Evolutionary conservation across 805 yeast species (phyloP), one percentile per base, ranked within the genome.

Genomic region (Starmerella ratchasimensis): DNA sequence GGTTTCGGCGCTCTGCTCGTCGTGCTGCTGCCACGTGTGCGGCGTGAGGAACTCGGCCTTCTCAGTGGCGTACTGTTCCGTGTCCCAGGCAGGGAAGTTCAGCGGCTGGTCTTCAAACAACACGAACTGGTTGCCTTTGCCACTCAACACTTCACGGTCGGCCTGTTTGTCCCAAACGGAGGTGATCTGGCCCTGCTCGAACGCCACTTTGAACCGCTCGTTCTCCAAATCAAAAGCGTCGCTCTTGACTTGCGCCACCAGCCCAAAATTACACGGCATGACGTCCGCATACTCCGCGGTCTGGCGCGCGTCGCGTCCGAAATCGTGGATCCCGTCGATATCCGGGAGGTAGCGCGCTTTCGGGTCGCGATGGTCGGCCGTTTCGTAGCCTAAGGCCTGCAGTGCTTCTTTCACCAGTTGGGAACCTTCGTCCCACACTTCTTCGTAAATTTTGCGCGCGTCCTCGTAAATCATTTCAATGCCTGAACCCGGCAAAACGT

Each of bases 1-100:
- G 7, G 41, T 23, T 23, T 39, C 40, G 3, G 37, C 45, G n/a
- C 29, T 27, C 3, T 26, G 31, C 9, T 34, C 38, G 20, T 33
- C 39, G 21, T 29, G 40, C 24, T 32, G 24, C 13, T 31, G 34
- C 48, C 48, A 45, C 15, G 17, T 17, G 22, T 10, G 5, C 10
- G 51, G 45, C 21, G n/a, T 24, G 3, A 76, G 56, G 46, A 74
- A 72, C 38, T 62, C 63, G 53, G 69, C 73, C 52, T 78, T 83
- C 50, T 78, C 82, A 40, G 82, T 68, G 0, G 94, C 80, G 54
- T 72, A 90, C 41, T 84, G 67, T 55, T 88, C 98, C 0, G 97
- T 88, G 56, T 88, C 98, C 98, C 98, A 88, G 1, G 97, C 97
- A 31, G 83, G 94, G 75, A 76, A 88, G 39, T 69, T 76, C 52